Evolutionary conservation across 768 basidiomycete species (phyloP), one percentile per base, ranked within the genome.

Genomic region (Leucocoprinus leucothites): DNA sequence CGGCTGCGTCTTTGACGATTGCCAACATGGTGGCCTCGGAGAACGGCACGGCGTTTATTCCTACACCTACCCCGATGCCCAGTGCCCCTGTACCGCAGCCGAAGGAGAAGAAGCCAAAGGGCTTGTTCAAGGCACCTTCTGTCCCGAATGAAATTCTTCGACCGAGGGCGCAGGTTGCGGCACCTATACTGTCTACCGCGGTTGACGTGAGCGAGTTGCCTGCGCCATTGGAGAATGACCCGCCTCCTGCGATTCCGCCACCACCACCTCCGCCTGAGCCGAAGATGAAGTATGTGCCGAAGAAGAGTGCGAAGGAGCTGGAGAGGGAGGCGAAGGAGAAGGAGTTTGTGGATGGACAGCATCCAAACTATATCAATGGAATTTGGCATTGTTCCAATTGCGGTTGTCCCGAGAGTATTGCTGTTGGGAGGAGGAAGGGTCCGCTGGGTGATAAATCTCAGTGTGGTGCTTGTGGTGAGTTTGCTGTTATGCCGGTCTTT

Each of bases 311-410:
- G 21, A 88, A 86, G 70, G 91, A 91, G 67, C 75, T 83, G 13
- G 90, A 91, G 70, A 73, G 87, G 31, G 89, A 91, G 64, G 89
- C 91, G 19, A 92, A 91, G 68, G 88, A 90, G 67, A 86, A 78
- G 64, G 90, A 90, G 68, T 90, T 85, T 64, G 85, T 85, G 38
- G 87, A 92, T 62, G 87, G 89, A 7, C 89, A 91, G 64, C 90
- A 90, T 63, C 78, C 86, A 36, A 90, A 92, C 65, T 77, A 82
- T 62, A 87, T 94, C 65, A 75, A 94, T 60, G 92, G 91, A 1
- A 78, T 90, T 3, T 97, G 94, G 94, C 91, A 94, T 71, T 98
- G 94, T 66, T 93, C 91, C 18, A 96, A 94, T 64, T 97, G 92
- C 63, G 94, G 94, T 4, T 90, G 90, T 65, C 94, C 94, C 0